Evolutionary conservation across 2,329 filamentous ascomycete species (phyloP), one percentile per base, ranked within the genome.

Genomic region (Colletotrichum sp.): DNA sequence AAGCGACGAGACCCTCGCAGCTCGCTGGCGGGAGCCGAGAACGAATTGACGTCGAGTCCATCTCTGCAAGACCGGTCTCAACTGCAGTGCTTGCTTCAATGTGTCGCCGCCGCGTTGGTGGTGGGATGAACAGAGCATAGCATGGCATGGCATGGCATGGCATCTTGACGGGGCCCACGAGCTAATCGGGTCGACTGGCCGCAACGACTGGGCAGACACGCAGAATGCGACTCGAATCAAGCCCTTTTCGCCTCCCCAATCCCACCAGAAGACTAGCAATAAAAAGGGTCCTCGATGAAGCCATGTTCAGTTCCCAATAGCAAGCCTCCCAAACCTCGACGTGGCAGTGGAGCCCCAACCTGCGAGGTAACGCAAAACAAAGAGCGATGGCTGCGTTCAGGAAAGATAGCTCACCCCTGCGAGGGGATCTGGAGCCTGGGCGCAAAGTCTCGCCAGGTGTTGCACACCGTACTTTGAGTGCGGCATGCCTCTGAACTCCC

Each of bases 381-480:
- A 75, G 74, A 65, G 57, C 70, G 34, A 65, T 36, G 30, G 74
- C 70, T 73, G 74, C 74, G 65, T 73, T 73, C 64, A 62, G 70
- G 48, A 63, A 67, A 64, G 57, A 75, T 59, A 64, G 70, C 64
- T 75, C 32, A 75, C 65, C 74, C 70, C 44, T 75, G 74, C 70
- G 59, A 75, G 34, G 30, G 65, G 36, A 60, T 69, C 70, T 75
- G 64, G 64, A 73, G 70, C 67, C 70, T 75, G 73, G 70, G 64
- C 64, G 57, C 70, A 75, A 68, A 75, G 59, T 75, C 74, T 75
- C 65, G 70, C 57, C 69, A 75, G 70, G 57, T 73, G 64, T 75
- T 66, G 71, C 75, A 76, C 75, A 76, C 75, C 75, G 75, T 76
- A 75, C 66, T 76, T 75, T 71, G 72, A 63, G 66, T 71, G 60